Conservation (phyloP, 495 filamentous ascomycete species). For the Hyaloscypha variabilis region DNA sequence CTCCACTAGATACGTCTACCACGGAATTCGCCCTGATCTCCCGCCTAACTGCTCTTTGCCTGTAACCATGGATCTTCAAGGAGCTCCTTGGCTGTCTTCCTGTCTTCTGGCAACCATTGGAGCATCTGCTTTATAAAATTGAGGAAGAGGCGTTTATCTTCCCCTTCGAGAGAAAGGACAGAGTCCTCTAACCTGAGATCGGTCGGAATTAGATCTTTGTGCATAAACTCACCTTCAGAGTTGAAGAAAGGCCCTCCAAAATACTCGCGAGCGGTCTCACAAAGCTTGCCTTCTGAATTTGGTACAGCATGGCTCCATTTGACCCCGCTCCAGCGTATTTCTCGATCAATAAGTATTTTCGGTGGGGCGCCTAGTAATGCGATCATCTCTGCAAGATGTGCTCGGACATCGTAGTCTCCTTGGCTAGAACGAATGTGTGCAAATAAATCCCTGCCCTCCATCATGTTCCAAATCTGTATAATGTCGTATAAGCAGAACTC, state of each 20-base stretch:
- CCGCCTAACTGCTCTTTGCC: slow-evolving; percentile 11
- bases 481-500: slow-evolving; percentile 18
- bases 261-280: slow-evolving; percentile 29
- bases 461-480: slow-evolving; percentile 40
- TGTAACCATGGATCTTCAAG: slow-evolving; percentile 44
- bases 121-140: slow-evolving; percentile 48
- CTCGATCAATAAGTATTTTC: slow-evolving; percentile 31
- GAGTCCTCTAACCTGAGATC: slow-evolving; percentile 21
- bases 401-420: slow-evolving; percentile 33
- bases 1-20: slow-evolving; percentile 14
- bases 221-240: slow-evolving; percentile 27
- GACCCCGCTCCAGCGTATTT: slow-evolving; percentile 24
- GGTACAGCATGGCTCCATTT: slow-evolving; percentile 15
- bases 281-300: slow-evolving; percentile 23
- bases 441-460: slow-evolving; percentile 38
- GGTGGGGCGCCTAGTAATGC: slow-evolving; percentile 44
- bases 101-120: slow-evolving; percentile 50
- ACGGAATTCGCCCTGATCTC: slow-evolving; percentile 14
- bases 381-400: slow-evolving; percentile 42
- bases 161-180: slow-evolving; percentile 35
- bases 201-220: slow-evolving; percentile 19
- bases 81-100: slow-evolving; percentile 47
- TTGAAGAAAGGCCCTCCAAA: slow-evolving; percentile 35
- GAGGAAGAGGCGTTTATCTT: slow-evolving; percentile 46
- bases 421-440: slow-evolving; percentile 30